phyloP scores from a whole-genome alignment of 2,329 filamentous ascomycete genomes.

The Geosmithia morbida region DNA sequence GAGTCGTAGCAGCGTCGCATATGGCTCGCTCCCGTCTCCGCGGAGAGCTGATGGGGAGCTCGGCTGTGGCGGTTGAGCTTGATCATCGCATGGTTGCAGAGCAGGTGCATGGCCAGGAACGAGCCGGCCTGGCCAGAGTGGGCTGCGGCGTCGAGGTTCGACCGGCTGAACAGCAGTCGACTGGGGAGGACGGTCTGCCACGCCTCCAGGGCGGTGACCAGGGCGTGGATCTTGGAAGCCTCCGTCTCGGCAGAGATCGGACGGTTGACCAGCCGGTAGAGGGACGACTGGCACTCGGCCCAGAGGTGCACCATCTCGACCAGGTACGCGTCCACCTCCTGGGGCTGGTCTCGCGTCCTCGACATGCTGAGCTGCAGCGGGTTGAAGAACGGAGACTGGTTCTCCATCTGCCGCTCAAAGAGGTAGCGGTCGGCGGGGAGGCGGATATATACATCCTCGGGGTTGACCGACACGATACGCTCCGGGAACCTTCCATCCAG shows the following conservation, averaged over 20 bases:
- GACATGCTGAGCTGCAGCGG: conserved; percentile 18
- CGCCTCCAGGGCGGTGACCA: conserved; percentile 34
- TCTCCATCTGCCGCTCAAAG: conserved; percentile 46
- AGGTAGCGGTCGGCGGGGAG: conserved; percentile 46
- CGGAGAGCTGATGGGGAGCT: conserved; percentile 19
- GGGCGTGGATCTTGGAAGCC: conserved; percentile 24
- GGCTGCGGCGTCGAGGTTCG: conserved; percentile 43
- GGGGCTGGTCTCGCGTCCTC: conserved; percentile 10
- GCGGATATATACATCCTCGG: conserved; percentile 51
- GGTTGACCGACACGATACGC: conserved; percentile 39
- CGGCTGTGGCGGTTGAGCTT: conserved; percentile 49
- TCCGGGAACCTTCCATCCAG: conserved; percentile 44
- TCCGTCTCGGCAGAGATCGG: conserved; percentile 12
- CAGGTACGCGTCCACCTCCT: conserved; percentile 43
- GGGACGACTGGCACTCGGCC: conserved; percentile 46
- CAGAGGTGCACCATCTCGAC: conserved; percentile 50
- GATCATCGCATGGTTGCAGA: conserved; percentile 51
- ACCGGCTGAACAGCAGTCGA: conserved; percentile 34
- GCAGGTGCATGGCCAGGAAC: conserved; percentile 49
- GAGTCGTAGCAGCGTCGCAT: conserved; percentile 34
- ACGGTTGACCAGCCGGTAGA: conserved; percentile 25
- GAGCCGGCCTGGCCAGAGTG: conserved; percentile 37
- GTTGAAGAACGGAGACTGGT: conserved; percentile 46
- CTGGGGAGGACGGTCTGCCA: conserved; percentile 45
- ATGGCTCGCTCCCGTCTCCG: conserved; percentile 26